Conservation (phyloP, 768 basidiomycete genomes). For the Neoboletus magnificus region DNA sequence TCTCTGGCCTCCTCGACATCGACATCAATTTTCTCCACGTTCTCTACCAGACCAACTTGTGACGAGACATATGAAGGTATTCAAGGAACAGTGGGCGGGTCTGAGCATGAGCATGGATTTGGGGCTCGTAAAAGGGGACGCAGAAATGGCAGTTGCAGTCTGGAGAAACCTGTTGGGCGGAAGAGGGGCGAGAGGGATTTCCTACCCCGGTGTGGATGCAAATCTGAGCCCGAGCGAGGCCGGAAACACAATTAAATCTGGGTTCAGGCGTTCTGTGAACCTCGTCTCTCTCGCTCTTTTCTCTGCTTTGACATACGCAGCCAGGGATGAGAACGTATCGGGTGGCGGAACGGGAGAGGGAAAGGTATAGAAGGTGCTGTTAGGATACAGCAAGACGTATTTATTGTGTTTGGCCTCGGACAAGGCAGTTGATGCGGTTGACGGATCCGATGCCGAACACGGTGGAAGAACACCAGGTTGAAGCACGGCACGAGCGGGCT, state of each 20-base stretch:
- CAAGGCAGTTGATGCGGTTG: neutral
- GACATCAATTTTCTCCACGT: slow-evolving; percentile 55
- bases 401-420: slow-evolving; percentile 12
- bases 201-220: slow-evolving; percentile 23
- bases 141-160: slow-evolving; percentile 79
- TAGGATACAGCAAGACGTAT: slow-evolving; percentile 21
- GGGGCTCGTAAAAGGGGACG: slow-evolving; percentile 69
- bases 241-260: slow-evolving; percentile 1
- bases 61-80: slow-evolving; percentile 83
- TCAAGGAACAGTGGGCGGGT: slow-evolving; percentile 90
- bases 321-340: slow-evolving; percentile 26
- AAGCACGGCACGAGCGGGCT: slow-evolving; percentile 78
- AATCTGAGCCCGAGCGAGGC: slow-evolving; percentile 2
- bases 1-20: slow-evolving; percentile 59
- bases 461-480: slow-evolving; percentile 46
- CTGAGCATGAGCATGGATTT: slow-evolving; percentile 77
- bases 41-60: slow-evolving; percentile 66
- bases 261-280: slow-evolving; percentile 63
- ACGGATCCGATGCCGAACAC: slow-evolving; percentile 16
- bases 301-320: slow-evolving; percentile 28
- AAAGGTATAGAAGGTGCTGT: slow-evolving; percentile 26
- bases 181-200: slow-evolving; percentile 73
- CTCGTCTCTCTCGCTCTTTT: slow-evolving; percentile 47
- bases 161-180: slow-evolving; percentile 93
- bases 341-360: slow-evolving; percentile 24